Evolutionary conservation across 768 basidiomycete species (phyloP).

Genomic region (Cystobasidium onofrii): DNA sequence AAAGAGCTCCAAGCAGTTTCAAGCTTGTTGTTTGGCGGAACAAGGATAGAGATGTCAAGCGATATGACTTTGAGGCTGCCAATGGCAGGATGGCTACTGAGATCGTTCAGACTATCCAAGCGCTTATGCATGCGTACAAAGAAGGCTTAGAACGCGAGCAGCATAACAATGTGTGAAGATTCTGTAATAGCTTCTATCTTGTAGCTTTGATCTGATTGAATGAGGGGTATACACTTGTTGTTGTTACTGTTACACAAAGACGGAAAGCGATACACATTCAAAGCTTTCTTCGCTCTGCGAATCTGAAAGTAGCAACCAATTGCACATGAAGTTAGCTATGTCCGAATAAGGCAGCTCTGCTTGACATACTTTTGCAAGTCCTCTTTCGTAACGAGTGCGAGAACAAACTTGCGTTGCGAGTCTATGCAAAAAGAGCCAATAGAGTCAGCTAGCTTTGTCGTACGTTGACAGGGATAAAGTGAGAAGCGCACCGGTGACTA

Average conservation of each 20-base stretch:
- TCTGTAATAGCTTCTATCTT: not conserved
- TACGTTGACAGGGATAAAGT: not conserved
- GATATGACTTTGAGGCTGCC: conserved; percentile 96
- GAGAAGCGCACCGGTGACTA: conserved; percentile 19
- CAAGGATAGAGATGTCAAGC: conserved; percentile 61
- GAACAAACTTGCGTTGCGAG: conserved; percentile 27
- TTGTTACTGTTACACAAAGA: not conserved
- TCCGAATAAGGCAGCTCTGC: not conserved
- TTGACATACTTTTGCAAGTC: conserved; percentile 16
- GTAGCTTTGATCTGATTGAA: not conserved
- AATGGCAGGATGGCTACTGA: conserved; percentile 44
- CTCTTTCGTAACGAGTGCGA: conserved; percentile 26
- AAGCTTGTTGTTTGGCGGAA: conserved; percentile 72
- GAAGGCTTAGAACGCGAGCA: conserved; percentile 20
- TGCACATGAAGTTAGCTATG: not conserved
- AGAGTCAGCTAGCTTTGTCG: not conserved
- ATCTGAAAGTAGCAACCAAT: not conserved
- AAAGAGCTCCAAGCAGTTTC: conserved; percentile 71
- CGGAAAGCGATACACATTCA: not conserved
- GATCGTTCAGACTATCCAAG: conserved; percentile 25
- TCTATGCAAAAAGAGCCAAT: not conserved
- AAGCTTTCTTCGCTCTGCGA: conserved; percentile 13
- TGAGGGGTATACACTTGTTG: not conserved
- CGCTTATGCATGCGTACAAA: conserved; percentile 31
- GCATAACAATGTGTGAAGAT: not conserved